These are phyloP conservation scores for Sungouiozyma intestinalis DNA, from an alignment of 805 yeast species.

Conservation along the genomic window DNA sequence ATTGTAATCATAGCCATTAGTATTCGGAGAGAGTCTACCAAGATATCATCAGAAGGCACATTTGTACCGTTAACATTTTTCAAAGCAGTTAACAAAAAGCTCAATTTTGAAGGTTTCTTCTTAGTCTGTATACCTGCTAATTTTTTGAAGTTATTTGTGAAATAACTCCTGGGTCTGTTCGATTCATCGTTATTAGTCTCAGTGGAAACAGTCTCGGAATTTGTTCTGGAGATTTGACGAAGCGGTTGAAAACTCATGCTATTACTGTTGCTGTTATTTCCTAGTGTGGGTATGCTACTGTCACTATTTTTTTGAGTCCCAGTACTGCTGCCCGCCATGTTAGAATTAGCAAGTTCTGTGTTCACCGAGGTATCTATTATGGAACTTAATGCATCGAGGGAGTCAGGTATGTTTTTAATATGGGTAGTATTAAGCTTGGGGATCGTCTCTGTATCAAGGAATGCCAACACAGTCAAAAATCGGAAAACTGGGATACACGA, in stretches of 20 bases:
- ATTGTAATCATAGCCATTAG: constrained; percentile 8
- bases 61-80: constrained; percentile 13
- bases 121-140: constrained; percentile 12
- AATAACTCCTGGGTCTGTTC: constrained; percentile 10
- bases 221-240: too few relatives aligned
- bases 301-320: not conserved
- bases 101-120: constrained; percentile 5
- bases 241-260: not conserved
- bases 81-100: constrained; percentile 12
- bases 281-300: not conserved
- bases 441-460: constrained; percentile 13
- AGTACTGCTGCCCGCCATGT: not conserved
- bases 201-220: not conserved
- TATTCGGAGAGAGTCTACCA: constrained; percentile 12
- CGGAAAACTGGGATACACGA: constrained; percentile 12
- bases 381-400: not conserved
- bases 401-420: constrained; percentile 8
- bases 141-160: constrained; percentile 20
- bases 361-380: not conserved
- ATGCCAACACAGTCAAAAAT: constrained; percentile 11
- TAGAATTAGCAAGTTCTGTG: not conserved
- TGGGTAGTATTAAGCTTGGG: constrained; percentile 10
- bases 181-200: constrained; percentile 7
- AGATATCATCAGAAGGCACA: constrained; percentile 9
- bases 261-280: not conserved